Base-by-base conservation (phyloP, 1,139 yeast species). In the Debaryomycetaceae sp. region DNA sequence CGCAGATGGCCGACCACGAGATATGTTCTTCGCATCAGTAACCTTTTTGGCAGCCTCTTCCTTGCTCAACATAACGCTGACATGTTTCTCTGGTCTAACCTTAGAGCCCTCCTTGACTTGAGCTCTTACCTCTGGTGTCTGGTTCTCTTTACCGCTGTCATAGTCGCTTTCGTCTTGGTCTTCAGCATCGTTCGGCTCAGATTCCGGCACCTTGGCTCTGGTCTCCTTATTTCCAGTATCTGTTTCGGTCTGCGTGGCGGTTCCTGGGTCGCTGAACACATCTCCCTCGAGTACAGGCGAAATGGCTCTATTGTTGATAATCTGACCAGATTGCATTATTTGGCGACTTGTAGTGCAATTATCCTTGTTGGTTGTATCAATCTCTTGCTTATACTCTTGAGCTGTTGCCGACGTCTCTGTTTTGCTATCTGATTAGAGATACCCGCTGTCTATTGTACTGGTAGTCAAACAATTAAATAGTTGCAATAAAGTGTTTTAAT, bases 1-100 rank as follows among this genome's bases (percentile, higher is more conserved):
- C 3, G 95, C 81, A 0, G 95, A 83, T 13, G 95, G 96, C 31
- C 87, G 72, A 5, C 60, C 62, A 41, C 65, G 50, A 17, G 45
- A 35, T 26, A 31, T 31, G 4, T 40, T 39, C 15, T 35, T 30
- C 11, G 34, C 4, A 18, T 38, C 41, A 7, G 30, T 34, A 9
- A 17, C 13, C 16, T 30, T 30, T 5, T 22, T 31, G 6, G 16
- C 32, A 6, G 8, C 15, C 1, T 31, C 31, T 6, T 7, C 11
- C 14, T 30, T 18, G 5, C 11, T 18, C 14, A 18, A 31, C 4
- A 7, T 24, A 18, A 5, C 22, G 17, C 19, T 29, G 36, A 7
- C 22, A 14, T 36, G 22, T n/a, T 26, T 16, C 29, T 33, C 14
- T 17, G 16, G 6, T 28, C 22, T 4, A 14, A 6, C 16, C 9